Base-by-base conservation (phyloP, 2,329 filamentous ascomycete genomes). In the Chalara sp. region DNA sequence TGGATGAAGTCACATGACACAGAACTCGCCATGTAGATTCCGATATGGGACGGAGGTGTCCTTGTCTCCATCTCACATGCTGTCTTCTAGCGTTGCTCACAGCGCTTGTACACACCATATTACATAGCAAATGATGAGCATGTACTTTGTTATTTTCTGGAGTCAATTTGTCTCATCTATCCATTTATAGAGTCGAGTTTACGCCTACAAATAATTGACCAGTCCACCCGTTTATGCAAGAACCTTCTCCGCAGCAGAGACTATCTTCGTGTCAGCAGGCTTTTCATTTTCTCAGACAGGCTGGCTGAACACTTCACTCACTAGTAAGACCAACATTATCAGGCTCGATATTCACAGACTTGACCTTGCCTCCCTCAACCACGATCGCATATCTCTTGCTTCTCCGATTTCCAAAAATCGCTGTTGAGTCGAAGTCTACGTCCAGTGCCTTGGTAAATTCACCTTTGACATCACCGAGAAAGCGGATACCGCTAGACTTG, bases 381-480 rank as follows among this genome's bases (percentile, higher is more conserved):
- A 90, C 79, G 49, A 96, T 76, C 28, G 88, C 89, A 64, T 95
- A 96, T 50, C 92, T 81, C 81, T 96, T 95, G 72, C 87, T 86
- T 57, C 92, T 82, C 60, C 81, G 73, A 61, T 85, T 84, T 43
- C 92, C 92, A 62, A 97, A 93, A 66, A 96, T 80, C 50, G 85
- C 75, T 7, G 80, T 76, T 52, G 79, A 85, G 58, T 95, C 88
- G 64, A 96, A 96, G 56, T 80, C 80, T 40, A 96, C 78, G 54
- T 95, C 89, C 44, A 96, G 77, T 4, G 86, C 84, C 67, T 89
- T 84, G 59, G 88, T 93, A 72, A 96, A 95, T 53, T 80, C 75
- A 50, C 82, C 86, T 6, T 80, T 76, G 5, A 89, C 86, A 68
- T 96, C 91, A 48, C 84, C 89, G 40, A 96, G 76, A 77, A 95